Percentiles rank a stretch among this genome's conserved stretches.
phyloP scores from a whole-genome alignment of 768 basidiomycete species.

The Sporobolomyces pararoseus region DNA sequence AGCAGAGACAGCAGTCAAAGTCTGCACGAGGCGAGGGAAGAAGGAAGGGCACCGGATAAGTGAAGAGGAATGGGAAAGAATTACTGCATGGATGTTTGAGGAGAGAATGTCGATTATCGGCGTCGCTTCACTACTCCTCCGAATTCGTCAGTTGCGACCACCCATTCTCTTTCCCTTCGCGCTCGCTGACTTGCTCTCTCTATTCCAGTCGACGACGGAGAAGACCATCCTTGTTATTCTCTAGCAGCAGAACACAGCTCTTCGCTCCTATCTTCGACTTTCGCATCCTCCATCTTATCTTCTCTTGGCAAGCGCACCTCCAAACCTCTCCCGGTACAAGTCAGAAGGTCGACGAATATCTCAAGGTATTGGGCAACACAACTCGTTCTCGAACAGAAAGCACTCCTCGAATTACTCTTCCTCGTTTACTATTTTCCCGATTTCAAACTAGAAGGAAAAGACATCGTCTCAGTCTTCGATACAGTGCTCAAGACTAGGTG shows the following conservation, averaged over 20 bases:
- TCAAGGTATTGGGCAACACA: conserved; percentile 48
- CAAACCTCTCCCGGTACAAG: conserved; percentile 55
- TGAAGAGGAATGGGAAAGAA: conserved; percentile 63
- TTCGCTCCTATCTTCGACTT: conserved; percentile 59
- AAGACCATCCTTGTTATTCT: conserved; percentile 57
- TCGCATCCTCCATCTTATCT: conserved; percentile 60
- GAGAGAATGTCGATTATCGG: conserved; percentile 71
- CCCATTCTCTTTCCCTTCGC: not conserved
- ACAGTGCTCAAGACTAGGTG: conserved; percentile 64
- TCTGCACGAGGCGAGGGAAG: conserved; percentile 47
- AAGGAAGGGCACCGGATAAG: conserved; percentile 55
- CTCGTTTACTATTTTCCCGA: conserved; percentile 75
- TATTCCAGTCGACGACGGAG: conserved; percentile 57
- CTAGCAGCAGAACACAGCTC: conserved; percentile 60
- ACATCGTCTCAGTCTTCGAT: conserved; percentile 64
- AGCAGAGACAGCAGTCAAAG: conserved; percentile 68
- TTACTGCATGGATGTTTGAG: conserved; percentile 72
- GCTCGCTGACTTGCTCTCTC: no score
- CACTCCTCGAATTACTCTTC: conserved; percentile 78
- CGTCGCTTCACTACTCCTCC: conserved; percentile 68
- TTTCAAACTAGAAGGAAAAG: conserved; percentile 61
- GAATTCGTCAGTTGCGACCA: conserved; percentile 45
- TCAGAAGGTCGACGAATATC: conserved; percentile 54
- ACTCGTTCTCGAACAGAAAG: conserved; percentile 62
- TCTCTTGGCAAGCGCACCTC: conserved; percentile 56